Evolutionary conservation across 2,329 filamentous ascomycete genomes (phyloP), one percentile per base, ranked within the genome.

Genomic region (Thelonectria rubi): DNA sequence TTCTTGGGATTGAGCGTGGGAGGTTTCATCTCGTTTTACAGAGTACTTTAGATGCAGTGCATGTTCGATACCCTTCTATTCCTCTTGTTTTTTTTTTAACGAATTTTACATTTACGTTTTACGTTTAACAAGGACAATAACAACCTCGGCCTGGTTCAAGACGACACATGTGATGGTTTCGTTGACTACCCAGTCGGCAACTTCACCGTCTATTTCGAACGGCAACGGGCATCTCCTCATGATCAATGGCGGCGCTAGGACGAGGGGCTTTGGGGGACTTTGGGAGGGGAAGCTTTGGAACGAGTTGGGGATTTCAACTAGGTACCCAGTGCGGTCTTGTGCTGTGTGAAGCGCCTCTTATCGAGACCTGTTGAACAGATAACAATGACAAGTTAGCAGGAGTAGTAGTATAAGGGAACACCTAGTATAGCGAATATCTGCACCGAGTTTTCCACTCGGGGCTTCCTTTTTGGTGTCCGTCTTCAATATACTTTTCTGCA

Each of bases 31-130:
- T 67, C 62, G 58, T 58, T 71, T 68, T 66, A 24, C 24, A 24
- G 24, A 24, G 24, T 24, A 63, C 64, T 63, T 53, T 37, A 70
- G 63, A 65, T 60, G 34, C 63, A 65, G 65, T 72, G 58, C 56
- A 68, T 67, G 65, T 67, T 72, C 66, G 69, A 72, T 72, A 72
- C 69, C 69, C 69, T 66, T 72, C 55, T 65, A 63, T 63, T 53
- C n/a, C 59, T 48, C 53, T 56, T 60, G 18, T 42, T 60, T 60
- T 43, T n/a, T 48, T 7, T 37, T 37, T 42, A 30, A 40, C 21
- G 43, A 46, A 46, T 46, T 21, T 46, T 18, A 24, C 14, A 18
- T 30, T 43, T 39, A 34, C 17, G 17, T 15, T 57, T 24, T 30
- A 42, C 12, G 37, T 20, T 58, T n/a, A n/a, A n/a, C n/a, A n/a